Evolutionary conservation across 306 rosid species (phyloP).

Genomic region (Cucumis hystrix): DNA sequence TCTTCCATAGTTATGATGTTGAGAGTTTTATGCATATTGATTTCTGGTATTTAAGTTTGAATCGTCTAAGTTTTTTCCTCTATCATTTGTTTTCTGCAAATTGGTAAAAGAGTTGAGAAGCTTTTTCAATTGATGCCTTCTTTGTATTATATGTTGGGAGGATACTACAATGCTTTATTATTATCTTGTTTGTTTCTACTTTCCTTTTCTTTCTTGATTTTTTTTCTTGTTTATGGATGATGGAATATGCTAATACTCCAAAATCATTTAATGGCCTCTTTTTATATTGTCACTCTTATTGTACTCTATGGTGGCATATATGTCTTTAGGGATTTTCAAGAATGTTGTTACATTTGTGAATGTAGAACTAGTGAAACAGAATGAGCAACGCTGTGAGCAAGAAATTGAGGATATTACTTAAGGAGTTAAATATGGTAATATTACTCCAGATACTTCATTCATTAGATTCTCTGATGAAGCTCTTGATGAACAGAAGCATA

Average conservation of each 20-base stretch:
- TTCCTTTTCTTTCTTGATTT: neutral
- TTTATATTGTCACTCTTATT: neutral
- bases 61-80: too few species aligned
- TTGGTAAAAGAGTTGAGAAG: too few species aligned
- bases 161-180: too few species aligned
- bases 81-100: too few species aligned
- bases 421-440: constrained; percentile 62
- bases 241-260: neutral
- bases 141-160: too few species aligned
- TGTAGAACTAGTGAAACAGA: constrained; percentile 70
- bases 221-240: neutral
- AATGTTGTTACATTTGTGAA: constrained; percentile 1
- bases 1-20: too few species aligned
- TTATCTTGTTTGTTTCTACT: neutral
- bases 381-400: constrained; percentile 77
- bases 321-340: neutral
- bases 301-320: neutral
- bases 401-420: constrained; percentile 76
- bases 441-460: constrained; percentile 47
- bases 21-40: too few species aligned
- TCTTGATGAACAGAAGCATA: constrained; percentile 94
- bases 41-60: too few species aligned
- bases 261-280: neutral
- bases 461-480: constrained; percentile 79
- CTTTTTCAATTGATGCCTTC: too few species aligned